A percentile compares a stretch with the other conserved stretches of the same genome.
These are phyloP conservation scores for Boletus mariae DNA, from an alignment of 1,284 basidiomycete species.

Conservation along the genomic window DNA sequence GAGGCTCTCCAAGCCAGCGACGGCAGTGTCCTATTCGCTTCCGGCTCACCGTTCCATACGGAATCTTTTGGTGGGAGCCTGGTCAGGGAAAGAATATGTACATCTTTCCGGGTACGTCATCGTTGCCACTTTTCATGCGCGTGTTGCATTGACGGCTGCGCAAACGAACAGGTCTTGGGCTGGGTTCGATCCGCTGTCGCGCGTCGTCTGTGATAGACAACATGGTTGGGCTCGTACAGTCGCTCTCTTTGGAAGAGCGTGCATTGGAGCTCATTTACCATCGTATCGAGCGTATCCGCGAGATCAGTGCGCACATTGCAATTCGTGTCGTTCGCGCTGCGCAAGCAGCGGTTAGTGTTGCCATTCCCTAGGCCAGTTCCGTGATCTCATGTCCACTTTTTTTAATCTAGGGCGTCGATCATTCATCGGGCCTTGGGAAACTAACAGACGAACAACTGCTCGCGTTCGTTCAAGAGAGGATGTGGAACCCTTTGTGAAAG, in stretches of 20 bases:
- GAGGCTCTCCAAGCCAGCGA: conserved; percentile 78
- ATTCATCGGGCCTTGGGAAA: conserved; percentile 48
- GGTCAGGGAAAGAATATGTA: conserved; percentile 94
- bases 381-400: background rate
- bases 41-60: conserved; percentile 85
- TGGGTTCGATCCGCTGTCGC: conserved; percentile 72
- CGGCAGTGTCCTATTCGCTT: conserved; percentile 82
- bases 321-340: conserved; percentile 72
- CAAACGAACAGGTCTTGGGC: conserved; percentile 57
- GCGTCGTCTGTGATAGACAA: conserved; percentile 66
- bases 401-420: conserved; percentile 53
- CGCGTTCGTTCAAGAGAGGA: conserved; percentile 54
- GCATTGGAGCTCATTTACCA: conserved; percentile 70
- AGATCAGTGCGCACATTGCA: conserved; percentile 78
- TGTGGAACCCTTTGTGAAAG: conserved; percentile 60
- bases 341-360: conserved; percentile 60
- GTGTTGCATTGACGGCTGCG: conserved; percentile 2
- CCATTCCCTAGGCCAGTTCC: background rate
- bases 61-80: conserved; percentile 65
- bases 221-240: conserved; percentile 81
- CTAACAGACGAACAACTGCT: conserved; percentile 56
- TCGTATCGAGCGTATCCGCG: conserved; percentile 74
- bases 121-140: conserved; percentile 4
- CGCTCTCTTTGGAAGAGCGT: conserved; percentile 72
- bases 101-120: conserved; percentile 59